Percentiles rank a stretch among this genome's conserved stretches.
Conservation (phyloP, 306 rosid genomes). For the Dicorynia guianensis region DNA sequence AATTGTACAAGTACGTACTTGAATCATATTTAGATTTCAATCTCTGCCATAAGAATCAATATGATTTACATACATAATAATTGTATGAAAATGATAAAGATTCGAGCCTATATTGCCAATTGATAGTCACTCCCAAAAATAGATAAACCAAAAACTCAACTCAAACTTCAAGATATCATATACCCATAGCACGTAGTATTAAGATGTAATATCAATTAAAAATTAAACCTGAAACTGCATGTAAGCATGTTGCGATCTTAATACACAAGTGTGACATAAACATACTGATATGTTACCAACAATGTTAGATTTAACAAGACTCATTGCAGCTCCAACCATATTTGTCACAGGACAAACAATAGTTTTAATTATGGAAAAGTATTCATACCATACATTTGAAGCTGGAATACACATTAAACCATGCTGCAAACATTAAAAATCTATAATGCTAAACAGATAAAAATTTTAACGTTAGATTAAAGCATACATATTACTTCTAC, state of each 20-base stretch:
- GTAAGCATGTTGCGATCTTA: slow-evolving; percentile 20
- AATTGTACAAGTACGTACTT: no score
- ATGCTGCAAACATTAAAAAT: slow-evolving; percentile 8
- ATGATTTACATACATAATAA: slow-evolving; percentile 46
- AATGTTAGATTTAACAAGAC: slow-evolving; percentile 73
- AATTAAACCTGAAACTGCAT: slow-evolving; percentile 19
- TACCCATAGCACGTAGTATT: not conserved
- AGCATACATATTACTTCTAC: not conserved
- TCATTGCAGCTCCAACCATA: slow-evolving; percentile 96
- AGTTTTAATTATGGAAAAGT: not conserved
- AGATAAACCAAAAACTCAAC: slow-evolving; percentile 3
- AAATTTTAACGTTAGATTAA: slow-evolving; percentile 10
- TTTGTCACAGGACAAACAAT: no score
- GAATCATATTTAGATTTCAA: no score
- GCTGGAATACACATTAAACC: slow-evolving; percentile 11
- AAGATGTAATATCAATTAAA: not conserved
- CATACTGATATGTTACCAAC: slow-evolving; percentile 80
- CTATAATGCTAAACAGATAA: slow-evolving; percentile 3
- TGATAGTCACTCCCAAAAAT: slow-evolving; percentile 4
- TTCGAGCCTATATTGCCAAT: not conserved
- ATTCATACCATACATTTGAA: slow-evolving; percentile 21
- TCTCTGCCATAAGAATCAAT: no score
- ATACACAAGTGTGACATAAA: not conserved
- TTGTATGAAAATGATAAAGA: not conserved
- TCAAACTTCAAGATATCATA: slow-evolving; percentile 2